These are phyloP conservation scores for Opeltia flavorubescens DNA, from an alignment of 495 filamentous ascomycete genomes.

Conservation along the genomic window DNA sequence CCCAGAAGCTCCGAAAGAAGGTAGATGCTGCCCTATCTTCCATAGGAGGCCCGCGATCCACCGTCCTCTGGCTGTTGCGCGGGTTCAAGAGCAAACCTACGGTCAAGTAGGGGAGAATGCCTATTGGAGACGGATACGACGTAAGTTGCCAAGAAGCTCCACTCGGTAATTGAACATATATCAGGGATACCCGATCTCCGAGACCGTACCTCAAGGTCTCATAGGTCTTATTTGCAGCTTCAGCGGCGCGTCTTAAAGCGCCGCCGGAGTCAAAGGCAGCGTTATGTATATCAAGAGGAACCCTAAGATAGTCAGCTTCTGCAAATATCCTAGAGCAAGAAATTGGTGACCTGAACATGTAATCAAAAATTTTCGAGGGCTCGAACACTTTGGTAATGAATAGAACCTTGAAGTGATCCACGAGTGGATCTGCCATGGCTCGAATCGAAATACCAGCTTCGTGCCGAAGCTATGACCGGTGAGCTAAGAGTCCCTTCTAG, in stretches of 20 bases:
- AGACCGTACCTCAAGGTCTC: constrained; percentile 51
- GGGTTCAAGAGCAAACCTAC: constrained; percentile 62
- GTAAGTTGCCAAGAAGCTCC: constrained; percentile 24
- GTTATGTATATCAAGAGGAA: background rate
- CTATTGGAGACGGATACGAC: constrained; percentile 17
- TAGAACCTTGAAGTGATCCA: constrained; percentile 67
- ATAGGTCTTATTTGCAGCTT: constrained; percentile 27
- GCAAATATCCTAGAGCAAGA: background rate
- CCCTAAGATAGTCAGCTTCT: background rate
- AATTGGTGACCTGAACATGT: constrained; percentile 25
- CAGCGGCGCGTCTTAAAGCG: background rate
- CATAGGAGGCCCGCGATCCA: constrained; percentile 76
- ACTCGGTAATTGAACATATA: constrained; percentile 39
- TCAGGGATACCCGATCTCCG: constrained; percentile 54
- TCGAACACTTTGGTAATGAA: constrained; percentile 65
- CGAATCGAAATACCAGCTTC: constrained; percentile 57
- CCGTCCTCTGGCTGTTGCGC: constrained; percentile 49
- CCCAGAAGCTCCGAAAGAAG: constrained; percentile 37
- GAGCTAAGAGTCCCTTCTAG: constrained; percentile 6
- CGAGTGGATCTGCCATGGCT: constrained; percentile 57
- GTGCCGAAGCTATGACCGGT: constrained; percentile 34
- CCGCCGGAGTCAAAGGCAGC: background rate
- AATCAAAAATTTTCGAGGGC: constrained; percentile 58
- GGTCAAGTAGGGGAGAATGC: constrained; percentile 24
- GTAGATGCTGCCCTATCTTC: constrained; percentile 48